phyloP scores from a whole-genome alignment of 768 basidiomycete species.

The Hypholoma sublateritium region DNA sequence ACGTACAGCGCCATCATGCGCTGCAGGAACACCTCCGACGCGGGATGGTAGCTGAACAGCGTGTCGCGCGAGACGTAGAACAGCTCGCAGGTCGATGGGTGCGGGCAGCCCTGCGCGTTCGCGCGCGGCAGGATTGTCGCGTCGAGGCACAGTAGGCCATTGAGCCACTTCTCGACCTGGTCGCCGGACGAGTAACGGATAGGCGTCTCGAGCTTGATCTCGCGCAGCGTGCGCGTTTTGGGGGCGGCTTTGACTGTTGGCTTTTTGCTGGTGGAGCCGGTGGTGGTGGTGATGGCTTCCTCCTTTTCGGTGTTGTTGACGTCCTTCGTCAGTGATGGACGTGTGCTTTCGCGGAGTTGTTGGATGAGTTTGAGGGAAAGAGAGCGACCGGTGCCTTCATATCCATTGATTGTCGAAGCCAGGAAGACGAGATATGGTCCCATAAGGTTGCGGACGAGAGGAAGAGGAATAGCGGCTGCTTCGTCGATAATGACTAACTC shows the following conservation, averaged over 20 bases:
- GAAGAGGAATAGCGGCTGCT: constrained; percentile 96
- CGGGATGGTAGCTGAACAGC: constrained; percentile 95
- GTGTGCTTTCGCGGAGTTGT: constrained; percentile 89
- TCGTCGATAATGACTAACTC: constrained; percentile 98
- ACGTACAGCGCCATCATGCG: constrained; percentile 99
- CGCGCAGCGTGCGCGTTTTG: constrained; percentile 77
- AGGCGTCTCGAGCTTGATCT: constrained; percentile 93
- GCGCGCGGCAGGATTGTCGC: constrained; percentile 59
- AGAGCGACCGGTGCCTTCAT: constrained; percentile 99
- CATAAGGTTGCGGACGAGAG: constrained; percentile 91
- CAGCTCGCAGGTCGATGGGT: constrained; percentile 90
- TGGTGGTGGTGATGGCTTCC: constrained; percentile 33
- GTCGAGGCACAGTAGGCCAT: constrained; percentile 86
- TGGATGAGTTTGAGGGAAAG: constrained; percentile 97
- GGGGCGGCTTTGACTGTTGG: constrained; percentile 51
- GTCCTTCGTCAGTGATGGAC: constrained; percentile 75
- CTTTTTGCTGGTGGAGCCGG: constrained; percentile 52
- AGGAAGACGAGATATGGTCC: constrained; percentile 98
- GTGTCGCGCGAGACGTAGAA: constrained; percentile 97
- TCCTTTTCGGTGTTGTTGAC: constrained; percentile 36
- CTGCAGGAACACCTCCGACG: constrained; percentile 96
- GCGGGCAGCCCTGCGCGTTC: constrained; percentile 76
- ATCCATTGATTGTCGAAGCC: constrained; percentile 99
- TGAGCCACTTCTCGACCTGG: constrained; percentile 93
- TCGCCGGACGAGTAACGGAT: constrained; percentile 90